A percentile compares a stretch with the other conserved stretches of the same genome.
phyloP scores from a whole-genome alignment of 2,329 filamentous ascomycete genomes.

The Gyromitra esculenta region DNA sequence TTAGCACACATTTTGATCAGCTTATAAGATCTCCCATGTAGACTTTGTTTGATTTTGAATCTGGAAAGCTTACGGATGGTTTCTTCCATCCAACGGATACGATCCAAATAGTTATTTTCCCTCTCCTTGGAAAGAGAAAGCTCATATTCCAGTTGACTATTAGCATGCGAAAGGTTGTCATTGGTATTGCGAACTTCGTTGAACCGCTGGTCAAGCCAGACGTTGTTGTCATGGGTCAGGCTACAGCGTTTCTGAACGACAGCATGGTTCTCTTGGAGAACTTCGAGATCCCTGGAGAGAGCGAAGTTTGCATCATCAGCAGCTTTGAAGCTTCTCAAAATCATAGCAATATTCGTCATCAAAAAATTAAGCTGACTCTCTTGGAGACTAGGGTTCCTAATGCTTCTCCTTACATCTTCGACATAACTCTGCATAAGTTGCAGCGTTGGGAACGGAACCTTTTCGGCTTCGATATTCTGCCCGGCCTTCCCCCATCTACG shows the following conservation, averaged over 20 bases:
- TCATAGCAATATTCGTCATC: not conserved
- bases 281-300: not conserved
- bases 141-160: slow-evolving; percentile 1
- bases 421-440: slow-evolving; percentile 2
- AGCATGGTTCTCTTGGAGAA: not conserved
- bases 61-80: slow-evolving; percentile 20
- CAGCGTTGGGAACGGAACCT: slow-evolving; percentile 13
- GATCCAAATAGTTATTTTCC: not conserved
- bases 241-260: not conserved
- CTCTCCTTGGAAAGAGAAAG: not conserved
- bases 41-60: slow-evolving; percentile 1
- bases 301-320: not conserved
- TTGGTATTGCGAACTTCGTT: slow-evolving; percentile 14
- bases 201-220: slow-evolving; percentile 32
- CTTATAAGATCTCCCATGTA: slow-evolving; percentile 1
- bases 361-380: slow-evolving; percentile 6
- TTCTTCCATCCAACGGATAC: slow-evolving; percentile 15
- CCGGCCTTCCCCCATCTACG: not conserved
- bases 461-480: not conserved
- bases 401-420: not conserved
- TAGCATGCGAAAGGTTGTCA: not conserved
- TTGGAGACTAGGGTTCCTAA: slow-evolving; percentile 10
- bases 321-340: slow-evolving; percentile 2
- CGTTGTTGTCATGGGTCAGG: slow-evolving; percentile 15
- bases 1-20: slow-evolving; percentile 8